Conservation (phyloP, 257 asterid species). For the Capsicum chinense region DNA sequence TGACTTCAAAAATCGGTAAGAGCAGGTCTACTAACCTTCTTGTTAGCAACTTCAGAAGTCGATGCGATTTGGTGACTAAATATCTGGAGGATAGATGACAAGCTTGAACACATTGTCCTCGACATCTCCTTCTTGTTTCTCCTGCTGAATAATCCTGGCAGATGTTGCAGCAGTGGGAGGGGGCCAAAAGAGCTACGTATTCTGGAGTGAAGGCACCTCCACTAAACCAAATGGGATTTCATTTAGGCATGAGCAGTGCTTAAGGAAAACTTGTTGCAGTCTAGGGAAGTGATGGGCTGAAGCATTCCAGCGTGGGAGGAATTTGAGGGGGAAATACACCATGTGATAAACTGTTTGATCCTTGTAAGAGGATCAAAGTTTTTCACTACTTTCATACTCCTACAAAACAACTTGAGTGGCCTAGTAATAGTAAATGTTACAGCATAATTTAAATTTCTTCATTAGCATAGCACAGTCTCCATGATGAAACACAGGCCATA, state of each 20-base stretch:
- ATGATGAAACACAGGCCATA: too few species aligned
- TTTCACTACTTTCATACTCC: too few species aligned
- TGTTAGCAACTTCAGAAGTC: neutral
- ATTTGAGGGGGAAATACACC: too few species aligned
- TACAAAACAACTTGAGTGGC: too few species aligned
- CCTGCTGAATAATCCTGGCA: conserved; percentile 36
- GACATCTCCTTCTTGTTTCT: neutral
- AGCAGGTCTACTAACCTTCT: neutral
- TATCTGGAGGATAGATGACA: conserved; percentile 42
- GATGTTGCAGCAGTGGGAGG: conserved; percentile 35
- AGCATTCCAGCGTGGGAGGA: too few species aligned
- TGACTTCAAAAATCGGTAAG: neutral
- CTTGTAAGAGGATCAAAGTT: too few species aligned
- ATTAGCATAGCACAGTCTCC: too few species aligned
- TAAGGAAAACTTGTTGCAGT: conserved; percentile 27
- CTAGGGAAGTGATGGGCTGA: too few species aligned
- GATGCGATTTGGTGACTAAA: neutral
- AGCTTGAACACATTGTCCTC: conserved; percentile 34
- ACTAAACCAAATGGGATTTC: conserved; percentile 47
- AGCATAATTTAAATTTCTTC: too few species aligned
- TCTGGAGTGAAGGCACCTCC: conserved; percentile 42
- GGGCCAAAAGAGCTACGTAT: conserved; percentile 45
- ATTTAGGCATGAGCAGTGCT: conserved; percentile 36
- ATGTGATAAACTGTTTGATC: too few species aligned
- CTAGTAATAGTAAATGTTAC: too few species aligned